Conservation (phyloP, 768 basidiomycete species). For the Strobilomyces confusus region DNA sequence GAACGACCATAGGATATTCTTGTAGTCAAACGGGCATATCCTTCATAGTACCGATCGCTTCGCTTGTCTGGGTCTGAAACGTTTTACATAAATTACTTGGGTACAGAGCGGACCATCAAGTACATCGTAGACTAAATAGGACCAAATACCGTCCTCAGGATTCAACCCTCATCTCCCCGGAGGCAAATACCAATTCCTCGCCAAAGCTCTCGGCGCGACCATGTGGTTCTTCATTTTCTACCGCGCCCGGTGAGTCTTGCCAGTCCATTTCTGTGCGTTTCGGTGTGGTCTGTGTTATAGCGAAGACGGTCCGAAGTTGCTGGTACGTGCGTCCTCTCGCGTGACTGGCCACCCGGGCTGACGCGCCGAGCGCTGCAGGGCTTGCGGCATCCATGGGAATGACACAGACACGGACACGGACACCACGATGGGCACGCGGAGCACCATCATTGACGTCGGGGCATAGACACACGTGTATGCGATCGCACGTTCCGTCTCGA, state of each 20-base stretch:
- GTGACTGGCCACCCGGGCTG: neutral
- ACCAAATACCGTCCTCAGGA: conserved; percentile 46
- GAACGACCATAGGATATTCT: conserved; percentile 85
- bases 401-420: conserved; percentile 50
- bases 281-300: conserved; percentile 33
- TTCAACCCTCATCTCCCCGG: conserved; percentile 88
- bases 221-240: conserved; percentile 99
- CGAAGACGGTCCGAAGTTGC: conserved; percentile 70
- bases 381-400: conserved; percentile 63
- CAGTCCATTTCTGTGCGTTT: neutral
- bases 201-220: conserved; percentile 82
- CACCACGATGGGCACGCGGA: conserved; percentile 35
- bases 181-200: conserved; percentile 68
- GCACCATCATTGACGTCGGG: conserved; percentile 37
- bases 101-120: no score
- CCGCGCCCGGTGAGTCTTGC: conserved; percentile 72
- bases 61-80: no score
- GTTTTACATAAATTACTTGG: no score
- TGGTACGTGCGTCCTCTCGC: conserved; percentile 40
- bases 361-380: conserved; percentile 35
- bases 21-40: conserved; percentile 97
- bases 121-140: conserved; percentile 23
- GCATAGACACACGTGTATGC: conserved; percentile 20
- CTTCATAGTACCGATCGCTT: no score
- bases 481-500: neutral